These are phyloP conservation scores for Aspergillus proliferans DNA, from an alignment of 2,329 filamentous ascomycete species.

Conservation along the genomic window DNA sequence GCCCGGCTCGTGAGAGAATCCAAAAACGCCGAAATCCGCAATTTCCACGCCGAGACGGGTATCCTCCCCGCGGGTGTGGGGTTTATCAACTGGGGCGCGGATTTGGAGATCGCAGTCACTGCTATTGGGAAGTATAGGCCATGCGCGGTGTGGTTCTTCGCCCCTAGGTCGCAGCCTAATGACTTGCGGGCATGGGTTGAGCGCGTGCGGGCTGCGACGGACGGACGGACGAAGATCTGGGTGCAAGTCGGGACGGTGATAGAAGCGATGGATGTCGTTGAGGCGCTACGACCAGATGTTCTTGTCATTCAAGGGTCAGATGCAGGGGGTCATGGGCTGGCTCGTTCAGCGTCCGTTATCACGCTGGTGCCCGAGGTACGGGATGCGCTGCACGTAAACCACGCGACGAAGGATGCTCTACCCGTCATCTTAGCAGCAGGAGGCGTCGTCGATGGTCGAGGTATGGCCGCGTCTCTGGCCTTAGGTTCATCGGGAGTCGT, in stretches of 20 bases:
- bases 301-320: conserved; percentile 50
- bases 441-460: conserved; percentile 49
- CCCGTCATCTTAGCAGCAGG: conserved; percentile 46
- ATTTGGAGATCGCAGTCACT: conserved; percentile 21
- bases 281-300: conserved; percentile 39
- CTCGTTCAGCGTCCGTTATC: conserved; percentile 41
- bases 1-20: conserved; percentile 15
- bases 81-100: conserved; percentile 34
- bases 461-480: conserved; percentile 44
- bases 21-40: conserved; percentile 1
- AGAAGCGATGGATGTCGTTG: conserved; percentile 40
- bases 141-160: conserved; percentile 39
- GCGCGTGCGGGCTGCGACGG: conserved; percentile 38
- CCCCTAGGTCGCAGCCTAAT: conserved; percentile 20
- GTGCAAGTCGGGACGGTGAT: conserved; percentile 47
- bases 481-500: conserved; percentile 51
- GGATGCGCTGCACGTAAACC: conserved; percentile 30
- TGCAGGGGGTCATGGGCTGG: conserved; percentile 50
- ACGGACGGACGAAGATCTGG: conserved; percentile 44
- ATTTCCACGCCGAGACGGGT: conserved; percentile 9
- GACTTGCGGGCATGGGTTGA: conserved; percentile 21
- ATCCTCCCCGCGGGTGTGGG: conserved; percentile 36
- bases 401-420: conserved; percentile 23
- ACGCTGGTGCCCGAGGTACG: conserved; percentile 47
- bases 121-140: conserved; percentile 27